Percentiles rank a stretch among this genome's conserved stretches.
Conservation (phyloP, 495 filamentous ascomycete species). For the Podospora pseudocomata region DNA sequence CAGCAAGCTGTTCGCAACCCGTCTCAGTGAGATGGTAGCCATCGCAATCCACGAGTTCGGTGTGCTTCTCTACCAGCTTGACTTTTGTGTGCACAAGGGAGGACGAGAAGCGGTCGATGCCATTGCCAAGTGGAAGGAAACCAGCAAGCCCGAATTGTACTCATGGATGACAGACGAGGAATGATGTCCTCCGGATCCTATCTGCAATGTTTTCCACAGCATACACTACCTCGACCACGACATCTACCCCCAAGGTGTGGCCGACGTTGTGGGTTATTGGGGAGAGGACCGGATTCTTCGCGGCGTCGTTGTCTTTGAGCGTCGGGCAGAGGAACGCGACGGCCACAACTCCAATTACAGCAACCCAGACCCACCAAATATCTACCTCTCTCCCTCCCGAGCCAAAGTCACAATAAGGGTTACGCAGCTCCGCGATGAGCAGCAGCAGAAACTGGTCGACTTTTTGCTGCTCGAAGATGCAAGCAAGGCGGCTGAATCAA, state of each 20-base stretch:
- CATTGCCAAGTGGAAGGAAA: constrained; percentile 15
- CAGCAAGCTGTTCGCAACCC: constrained; percentile 22
- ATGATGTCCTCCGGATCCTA: background rate
- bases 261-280: constrained; percentile 37
- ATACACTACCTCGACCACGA: constrained; percentile 22
- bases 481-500: background rate
- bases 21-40: constrained; percentile 31
- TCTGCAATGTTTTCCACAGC: constrained; percentile 26
- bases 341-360: constrained; percentile 3
- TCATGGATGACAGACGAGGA: background rate
- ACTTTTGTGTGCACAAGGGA: constrained; percentile 14
- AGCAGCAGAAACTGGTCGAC: constrained; percentile 23
- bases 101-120: constrained; percentile 7
- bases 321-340: constrained; percentile 7
- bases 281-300: constrained; percentile 32
- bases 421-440: constrained; percentile 22
- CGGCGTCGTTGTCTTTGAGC: constrained; percentile 34
- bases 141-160: background rate
- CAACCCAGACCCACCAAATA: constrained; percentile 7
- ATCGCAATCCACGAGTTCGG: constrained; percentile 32
- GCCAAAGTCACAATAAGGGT: constrained; percentile 16
- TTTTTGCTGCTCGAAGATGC: constrained; percentile 18
- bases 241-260: constrained; percentile 30
- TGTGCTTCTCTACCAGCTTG: constrained; percentile 23
- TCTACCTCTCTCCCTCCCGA: constrained; percentile 25